Base-by-base conservation (phyloP, 2,329 filamentous ascomycete species). In the Xylariaceae sp. region DNA sequence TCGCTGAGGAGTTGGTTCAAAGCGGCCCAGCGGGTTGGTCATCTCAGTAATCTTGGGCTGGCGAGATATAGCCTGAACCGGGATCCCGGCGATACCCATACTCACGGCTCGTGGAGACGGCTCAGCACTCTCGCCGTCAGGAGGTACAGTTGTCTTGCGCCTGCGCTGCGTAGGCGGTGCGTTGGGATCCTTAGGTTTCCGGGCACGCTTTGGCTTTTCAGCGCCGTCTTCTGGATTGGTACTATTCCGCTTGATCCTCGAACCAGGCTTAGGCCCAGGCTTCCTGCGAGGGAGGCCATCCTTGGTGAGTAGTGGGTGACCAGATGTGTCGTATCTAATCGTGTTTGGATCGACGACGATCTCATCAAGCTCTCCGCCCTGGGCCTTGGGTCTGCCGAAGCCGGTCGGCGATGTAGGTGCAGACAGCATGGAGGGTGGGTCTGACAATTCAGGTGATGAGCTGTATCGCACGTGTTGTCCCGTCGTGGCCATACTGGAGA, bases 261-360 rank as follows among this genome's bases (percentile, higher is more conserved):
- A 81, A 64, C 78, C 87, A 63, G 83, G 82, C 64, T 87, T 87
- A 45, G 83, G 78, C 18, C 82, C 83, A 17, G 83, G 82, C 70
- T 86, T 87, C 70, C 84, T 84, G 5, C 82, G 71, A 0, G 81
- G 80, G 6, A 82, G 64, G 11, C 81, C 81, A 47, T 81, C 80
- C 22, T 81, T 80, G 0, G 80, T 84, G 47, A 84, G 69, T 69
- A 62, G 71, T 58, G 57, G 74, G 66, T 56, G 76, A 66, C 55
- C 67, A 55, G 54, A 62, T 53, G 45, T 66, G 57, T 60, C 68
- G 59, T 60, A 70, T 51, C 51, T 60, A 55, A 61, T 69, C 56
- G 59, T 66, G 45, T 55, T 65, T 51, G 70, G 63, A 52, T 69
- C 60, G 48, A 68, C 66, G 3, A 68, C 56, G 36, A 68, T 67